Conservation (phyloP, 2,329 filamentous ascomycete genomes). For the Verticillium zaregamsianum region DNA sequence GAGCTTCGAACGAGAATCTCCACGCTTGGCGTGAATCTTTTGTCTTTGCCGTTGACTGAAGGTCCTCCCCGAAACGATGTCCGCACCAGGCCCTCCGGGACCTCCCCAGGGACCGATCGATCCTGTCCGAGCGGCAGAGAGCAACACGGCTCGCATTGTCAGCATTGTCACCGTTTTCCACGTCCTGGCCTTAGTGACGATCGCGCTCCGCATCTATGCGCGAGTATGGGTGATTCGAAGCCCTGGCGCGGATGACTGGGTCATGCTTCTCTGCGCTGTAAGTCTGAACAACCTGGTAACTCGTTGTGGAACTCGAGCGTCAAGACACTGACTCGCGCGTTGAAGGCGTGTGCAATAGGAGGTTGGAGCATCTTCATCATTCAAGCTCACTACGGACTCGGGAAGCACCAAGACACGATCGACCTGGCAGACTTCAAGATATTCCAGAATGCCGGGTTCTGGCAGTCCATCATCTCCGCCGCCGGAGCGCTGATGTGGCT, state of each 20-base stretch:
- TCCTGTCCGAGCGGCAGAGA: slow-evolving; percentile 19
- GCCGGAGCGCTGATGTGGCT: slow-evolving; percentile 9
- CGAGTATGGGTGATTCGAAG: slow-evolving; percentile 15
- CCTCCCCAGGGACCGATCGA: slow-evolving; percentile 2
- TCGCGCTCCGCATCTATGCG: slow-evolving; percentile 13
- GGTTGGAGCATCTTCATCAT: slow-evolving; percentile 32
- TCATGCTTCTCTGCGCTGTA: slow-evolving; percentile 22
- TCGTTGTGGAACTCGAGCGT: not conserved
- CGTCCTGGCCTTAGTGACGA: slow-evolving; percentile 16
- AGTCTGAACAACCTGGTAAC: slow-evolving; percentile 1
- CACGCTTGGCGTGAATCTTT: not conserved
- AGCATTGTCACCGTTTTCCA: slow-evolving; percentile 16
- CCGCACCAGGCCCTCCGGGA: not conserved
- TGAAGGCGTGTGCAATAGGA: slow-evolving; percentile 21
- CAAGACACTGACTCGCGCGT: not conserved
- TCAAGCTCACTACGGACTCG: slow-evolving; percentile 40
- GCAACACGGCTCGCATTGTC: slow-evolving; percentile 18
- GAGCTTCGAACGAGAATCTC: not conserved
- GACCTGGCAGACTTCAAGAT: slow-evolving; percentile 22
- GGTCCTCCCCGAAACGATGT: not conserved
- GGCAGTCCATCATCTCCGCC: slow-evolving; percentile 42
- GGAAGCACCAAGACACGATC: slow-evolving; percentile 36
- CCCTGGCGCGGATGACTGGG: slow-evolving; percentile 21
- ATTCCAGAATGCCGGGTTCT: slow-evolving; percentile 37
- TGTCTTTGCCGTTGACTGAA: not conserved